Conservation (phyloP, 2,329 filamentous ascomycete species). For the Apiospora pterosperma region DNA sequence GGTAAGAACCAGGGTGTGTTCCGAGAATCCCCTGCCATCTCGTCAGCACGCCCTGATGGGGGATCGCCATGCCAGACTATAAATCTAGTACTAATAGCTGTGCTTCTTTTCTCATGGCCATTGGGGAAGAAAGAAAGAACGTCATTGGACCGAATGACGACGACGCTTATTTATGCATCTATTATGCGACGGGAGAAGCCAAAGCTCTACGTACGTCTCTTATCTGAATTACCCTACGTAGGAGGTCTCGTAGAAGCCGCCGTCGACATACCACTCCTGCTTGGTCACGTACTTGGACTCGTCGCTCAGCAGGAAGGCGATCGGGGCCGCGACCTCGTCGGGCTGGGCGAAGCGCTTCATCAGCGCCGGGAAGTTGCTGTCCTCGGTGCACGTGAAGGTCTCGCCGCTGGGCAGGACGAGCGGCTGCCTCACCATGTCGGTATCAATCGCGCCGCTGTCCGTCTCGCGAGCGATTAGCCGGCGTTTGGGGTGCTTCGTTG, state of each 20-base stretch:
- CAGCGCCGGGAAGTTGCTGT: conserved; percentile 10
- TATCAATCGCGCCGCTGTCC: conserved; percentile 8
- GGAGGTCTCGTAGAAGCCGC: conserved; percentile 14
- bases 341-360: conserved; percentile 25
- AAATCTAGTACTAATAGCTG: too few relatives aligned
- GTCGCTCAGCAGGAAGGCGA: conserved; percentile 26
- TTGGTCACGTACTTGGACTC: conserved; percentile 26
- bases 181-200: not conserved
- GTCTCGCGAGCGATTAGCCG: not conserved
- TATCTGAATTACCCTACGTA: not conserved
- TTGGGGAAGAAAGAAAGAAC: too few relatives aligned
- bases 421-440: conserved; percentile 8
- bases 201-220: not conserved
- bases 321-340: conserved; percentile 22
- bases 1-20: too few relatives aligned
- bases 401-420: conserved; percentile 7
- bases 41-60: too few relatives aligned
- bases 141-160: too few relatives aligned
- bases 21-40: too few relatives aligned
- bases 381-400: conserved; percentile 4
- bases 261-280: conserved; percentile 21
- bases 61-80: too few relatives aligned
- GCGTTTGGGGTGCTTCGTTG: not conserved
- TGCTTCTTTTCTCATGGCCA: too few relatives aligned
- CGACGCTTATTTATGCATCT: too few relatives aligned